phyloP scores from a whole-genome alignment of 345 rosid genomes.

The Salix suchowensis region DNA sequence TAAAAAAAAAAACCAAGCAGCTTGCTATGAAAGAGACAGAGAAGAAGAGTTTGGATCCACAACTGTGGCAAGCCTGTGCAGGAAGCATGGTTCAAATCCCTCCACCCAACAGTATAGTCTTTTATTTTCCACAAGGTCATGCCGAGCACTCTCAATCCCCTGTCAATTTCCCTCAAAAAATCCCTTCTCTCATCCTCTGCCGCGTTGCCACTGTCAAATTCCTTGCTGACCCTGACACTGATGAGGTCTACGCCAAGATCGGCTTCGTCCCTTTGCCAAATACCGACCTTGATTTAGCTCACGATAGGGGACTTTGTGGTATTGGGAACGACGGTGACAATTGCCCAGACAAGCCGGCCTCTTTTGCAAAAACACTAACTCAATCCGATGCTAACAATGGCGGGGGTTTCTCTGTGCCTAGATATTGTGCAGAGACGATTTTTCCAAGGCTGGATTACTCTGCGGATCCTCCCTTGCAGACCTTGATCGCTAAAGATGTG shows the following conservation, averaged over 20 bases:
- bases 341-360: slow-evolving; percentile 43
- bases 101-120: slow-evolving; percentile 12
- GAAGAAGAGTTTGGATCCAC: slow-evolving; percentile 14
- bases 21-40: slow-evolving; percentile 37
- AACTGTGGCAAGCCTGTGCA: slow-evolving; percentile 32
- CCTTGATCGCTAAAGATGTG: slow-evolving; percentile 30
- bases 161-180: slow-evolving; percentile 13
- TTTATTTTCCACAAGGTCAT: slow-evolving; percentile 32
- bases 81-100: slow-evolving; percentile 32
- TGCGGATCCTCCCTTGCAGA: slow-evolving; percentile 79
- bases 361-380: slow-evolving; percentile 90
- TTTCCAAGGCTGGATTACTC: slow-evolving; percentile 29
- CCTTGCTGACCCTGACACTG: slow-evolving; percentile 22
- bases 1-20: neutral
- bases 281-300: slow-evolving; percentile 28
- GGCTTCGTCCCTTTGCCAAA: slow-evolving; percentile 14
- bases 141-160: slow-evolving; percentile 22
- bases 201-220: slow-evolving; percentile 12
- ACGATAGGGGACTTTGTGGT: slow-evolving; percentile 8
- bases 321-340: neutral
- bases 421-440: slow-evolving; percentile 84
- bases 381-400: slow-evolving; percentile 99
- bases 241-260: slow-evolving; percentile 24
- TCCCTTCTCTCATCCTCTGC: slow-evolving; percentile 17
- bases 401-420: slow-evolving; percentile 96